phyloP scores from a whole-genome alignment of 163 green algal genomes.

The Scenedesmus sp. region DNA sequence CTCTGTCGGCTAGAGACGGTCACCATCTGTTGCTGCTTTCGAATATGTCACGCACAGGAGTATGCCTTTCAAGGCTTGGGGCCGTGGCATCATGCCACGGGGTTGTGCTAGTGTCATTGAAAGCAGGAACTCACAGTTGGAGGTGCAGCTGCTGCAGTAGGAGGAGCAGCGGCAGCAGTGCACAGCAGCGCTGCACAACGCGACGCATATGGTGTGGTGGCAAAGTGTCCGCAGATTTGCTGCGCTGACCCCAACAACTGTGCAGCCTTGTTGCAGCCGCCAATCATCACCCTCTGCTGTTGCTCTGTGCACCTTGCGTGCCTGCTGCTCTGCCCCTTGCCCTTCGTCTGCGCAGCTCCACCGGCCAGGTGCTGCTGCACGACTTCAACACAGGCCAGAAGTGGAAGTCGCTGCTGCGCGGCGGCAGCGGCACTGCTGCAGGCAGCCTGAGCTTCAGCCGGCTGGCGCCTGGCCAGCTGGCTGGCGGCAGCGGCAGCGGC shows the following conservation, averaged over 20 bases:
- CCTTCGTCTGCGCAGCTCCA: background rate
- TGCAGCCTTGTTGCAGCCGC: background rate
- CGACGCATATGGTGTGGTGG: no score
- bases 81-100: no score
- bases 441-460: slow-evolving; percentile 28
- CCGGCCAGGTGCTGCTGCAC: slow-evolving; percentile 41
- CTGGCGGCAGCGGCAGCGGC: background rate
- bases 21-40: no score
- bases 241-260: background rate
- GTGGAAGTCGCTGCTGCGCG: background rate
- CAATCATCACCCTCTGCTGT: background rate
- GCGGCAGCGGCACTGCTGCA: background rate
- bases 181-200: background rate
- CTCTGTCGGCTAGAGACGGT: no score
- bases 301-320: background rate
- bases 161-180: background rate
- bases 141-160: background rate
- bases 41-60: no score
- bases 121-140: no score
- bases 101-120: no score
- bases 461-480: background rate
- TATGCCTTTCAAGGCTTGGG: no score
- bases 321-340: background rate
- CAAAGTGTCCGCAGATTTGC: background rate
- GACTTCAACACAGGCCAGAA: slow-evolving; percentile 3